Evolutionary conservation across 2,329 filamentous ascomycete genomes (phyloP).

Genomic region (Ilyonectria destructans): DNA sequence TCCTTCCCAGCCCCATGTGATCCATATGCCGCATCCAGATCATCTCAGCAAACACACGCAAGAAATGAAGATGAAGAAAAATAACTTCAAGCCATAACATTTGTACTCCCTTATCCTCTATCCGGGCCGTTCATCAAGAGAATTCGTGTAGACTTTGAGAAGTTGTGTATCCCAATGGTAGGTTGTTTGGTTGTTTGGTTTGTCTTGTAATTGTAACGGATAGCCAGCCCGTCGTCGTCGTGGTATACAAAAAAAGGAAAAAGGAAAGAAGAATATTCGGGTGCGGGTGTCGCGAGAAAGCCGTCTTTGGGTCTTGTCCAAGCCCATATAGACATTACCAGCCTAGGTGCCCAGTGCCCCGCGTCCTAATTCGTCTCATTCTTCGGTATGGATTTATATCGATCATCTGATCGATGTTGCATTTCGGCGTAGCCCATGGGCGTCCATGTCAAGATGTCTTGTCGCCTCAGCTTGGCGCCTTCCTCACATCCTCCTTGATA

Average conservation of each 20-base stretch:
- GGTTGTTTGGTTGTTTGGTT: conserved; percentile 21
- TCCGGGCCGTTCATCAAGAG: conserved; percentile 46
- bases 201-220: conserved; percentile 30
- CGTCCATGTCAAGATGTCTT: conserved; percentile 18
- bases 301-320: conserved; percentile 24
- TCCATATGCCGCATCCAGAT: conserved; percentile 24
- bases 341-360: conserved; percentile 24
- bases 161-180: conserved; percentile 42
- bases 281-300: conserved; percentile 26
- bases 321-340: conserved; percentile 41
- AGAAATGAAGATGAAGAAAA: conserved; percentile 29
- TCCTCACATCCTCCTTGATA: conserved; percentile 1
- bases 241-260: conserved; percentile 48
- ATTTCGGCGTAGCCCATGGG: conserved; percentile 18
- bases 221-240: conserved; percentile 45
- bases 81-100: conserved; percentile 33
- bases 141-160: conserved; percentile 40
- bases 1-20: conserved; percentile 10
- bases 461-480: conserved; percentile 11
- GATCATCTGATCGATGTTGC: conserved; percentile 12
- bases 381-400: conserved; percentile 12
- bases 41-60: conserved; percentile 16
- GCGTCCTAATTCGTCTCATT: conserved; percentile 25
- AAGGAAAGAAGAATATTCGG: conserved; percentile 2
- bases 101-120: conserved; percentile 50